phyloP scores from a whole-genome alignment of 805 yeast genomes.

The Ogataea ramenticola region DNA sequence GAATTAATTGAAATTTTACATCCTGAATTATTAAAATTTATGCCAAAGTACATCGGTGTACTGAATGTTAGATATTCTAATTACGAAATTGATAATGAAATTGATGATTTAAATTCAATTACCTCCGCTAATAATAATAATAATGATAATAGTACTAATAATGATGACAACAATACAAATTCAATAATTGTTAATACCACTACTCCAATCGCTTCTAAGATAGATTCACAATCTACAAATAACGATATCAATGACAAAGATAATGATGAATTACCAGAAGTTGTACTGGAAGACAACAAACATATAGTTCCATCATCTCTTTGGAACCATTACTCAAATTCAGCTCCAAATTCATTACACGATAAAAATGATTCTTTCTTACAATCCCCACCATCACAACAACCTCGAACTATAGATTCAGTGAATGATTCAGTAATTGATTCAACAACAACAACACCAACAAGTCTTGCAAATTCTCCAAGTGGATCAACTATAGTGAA shows the following conservation, averaged over 20 bases:
- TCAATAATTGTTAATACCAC: too few species aligned
- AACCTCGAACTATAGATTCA: too few species aligned
- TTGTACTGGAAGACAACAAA: slow-evolving; percentile 82
- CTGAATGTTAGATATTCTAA: slow-evolving; percentile 76
- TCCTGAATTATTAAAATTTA: slow-evolving; percentile 67
- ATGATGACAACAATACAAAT: too few species aligned
- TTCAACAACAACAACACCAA: background rate
- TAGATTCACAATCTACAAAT: too few species aligned
- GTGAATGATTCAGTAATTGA: too few species aligned
- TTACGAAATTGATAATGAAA: slow-evolving; percentile 19
- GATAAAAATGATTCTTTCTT: background rate
- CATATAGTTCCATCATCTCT: slow-evolving; percentile 85
- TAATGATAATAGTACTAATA: too few species aligned
- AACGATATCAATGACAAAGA: background rate
- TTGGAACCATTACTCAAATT: slow-evolving; percentile 52
- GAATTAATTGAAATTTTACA: slow-evolving; percentile 79
- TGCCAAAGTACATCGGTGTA: slow-evolving; percentile 95
- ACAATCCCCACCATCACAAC: background rate
- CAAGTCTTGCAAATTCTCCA: background rate
- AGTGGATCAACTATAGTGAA: slow-evolving; percentile 64
- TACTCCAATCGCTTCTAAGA: too few species aligned
- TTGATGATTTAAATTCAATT: background rate
- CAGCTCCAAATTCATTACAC: slow-evolving; percentile 28
- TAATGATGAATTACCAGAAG: slow-evolving; percentile 56
- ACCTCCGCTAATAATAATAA: too few species aligned